phyloP scores from a whole-genome alignment of 805 yeast genomes.

The Diddensiella caesifluorescens region DNA sequence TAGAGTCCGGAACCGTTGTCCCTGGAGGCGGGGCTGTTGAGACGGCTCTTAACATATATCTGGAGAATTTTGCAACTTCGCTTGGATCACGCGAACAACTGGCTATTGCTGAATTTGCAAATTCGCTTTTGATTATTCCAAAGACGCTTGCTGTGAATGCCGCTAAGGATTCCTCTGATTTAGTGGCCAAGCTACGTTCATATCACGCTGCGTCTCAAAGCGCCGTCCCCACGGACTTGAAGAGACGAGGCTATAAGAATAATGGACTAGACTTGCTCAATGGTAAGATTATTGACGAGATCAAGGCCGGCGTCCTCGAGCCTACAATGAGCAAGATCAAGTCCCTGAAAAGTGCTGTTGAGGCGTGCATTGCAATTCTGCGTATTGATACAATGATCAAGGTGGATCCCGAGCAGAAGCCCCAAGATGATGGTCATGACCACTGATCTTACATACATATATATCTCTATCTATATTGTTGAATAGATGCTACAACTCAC shows the following conservation, averaged over 20 bases:
- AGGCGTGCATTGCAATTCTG: slow-evolving; percentile 95
- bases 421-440: slow-evolving; percentile 77
- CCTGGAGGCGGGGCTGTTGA: slow-evolving; percentile 99
- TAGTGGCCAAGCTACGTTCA: slow-evolving; percentile 91
- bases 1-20: slow-evolving; percentile 89
- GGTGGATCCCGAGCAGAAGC: slow-evolving; percentile 82
- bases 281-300: slow-evolving; percentile 88
- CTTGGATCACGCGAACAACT: slow-evolving; percentile 96
- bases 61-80: slow-evolving; percentile 96
- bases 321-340: slow-evolving; percentile 92
- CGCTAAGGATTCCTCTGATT: slow-evolving; percentile 92
- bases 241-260: slow-evolving; percentile 79
- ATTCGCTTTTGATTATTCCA: slow-evolving; percentile 84
- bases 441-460: too few relatives aligned
- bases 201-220: slow-evolving; percentile 93
- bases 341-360: slow-evolving; percentile 90
- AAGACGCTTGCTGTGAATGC: slow-evolving; percentile 96
- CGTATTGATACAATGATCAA: slow-evolving; percentile 98
- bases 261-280: slow-evolving; percentile 88
- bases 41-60: slow-evolving; percentile 86
- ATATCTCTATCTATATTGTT: too few relatives aligned
- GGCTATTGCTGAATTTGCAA: slow-evolving; percentile 96
- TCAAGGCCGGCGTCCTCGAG: slow-evolving; percentile 82
- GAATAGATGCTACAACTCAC: too few relatives aligned
- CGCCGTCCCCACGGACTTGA: slow-evolving; percentile 75